Conservation (phyloP, 208 protist species). For the Leishmania major region DNA sequence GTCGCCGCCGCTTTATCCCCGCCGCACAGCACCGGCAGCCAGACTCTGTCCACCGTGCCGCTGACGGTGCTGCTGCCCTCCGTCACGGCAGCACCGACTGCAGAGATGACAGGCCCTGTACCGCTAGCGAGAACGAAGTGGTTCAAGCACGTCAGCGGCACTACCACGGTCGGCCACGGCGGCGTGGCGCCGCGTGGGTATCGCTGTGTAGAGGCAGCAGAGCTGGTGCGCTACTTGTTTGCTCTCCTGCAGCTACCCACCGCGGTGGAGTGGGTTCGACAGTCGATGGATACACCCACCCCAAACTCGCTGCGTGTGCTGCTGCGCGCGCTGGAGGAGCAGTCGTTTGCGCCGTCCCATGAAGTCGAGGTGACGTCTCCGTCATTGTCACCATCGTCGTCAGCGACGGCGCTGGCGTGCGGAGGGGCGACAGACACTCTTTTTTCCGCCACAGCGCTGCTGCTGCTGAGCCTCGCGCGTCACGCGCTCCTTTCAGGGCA, state of each 20-base stretch:
- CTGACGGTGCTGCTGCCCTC: slow-evolving; percentile 27
- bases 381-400: slow-evolving; percentile 7
- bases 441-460: slow-evolving; percentile 32
- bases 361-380: not conserved
- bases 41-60: slow-evolving; percentile 1
- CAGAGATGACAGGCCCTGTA: not conserved
- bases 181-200: not conserved
- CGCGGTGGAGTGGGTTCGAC: slow-evolving; percentile 24
- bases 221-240: slow-evolving; percentile 31
- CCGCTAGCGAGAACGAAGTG: not conserved
- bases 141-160: not conserved
- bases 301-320: slow-evolving; percentile 32
- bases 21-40: not conserved
- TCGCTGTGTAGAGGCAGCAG: slow-evolving; percentile 27
- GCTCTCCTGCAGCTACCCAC: slow-evolving; percentile 29
- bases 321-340: slow-evolving; percentile 29
- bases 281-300: slow-evolving; percentile 20
- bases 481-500: slow-evolving; percentile 33
- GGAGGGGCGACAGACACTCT: slow-evolving; percentile 26
- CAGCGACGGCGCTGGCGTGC: slow-evolving; percentile 12
- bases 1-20: not conserved
- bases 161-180: not conserved
- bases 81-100: not conserved
- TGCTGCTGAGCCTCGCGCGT: slow-evolving; percentile 33
- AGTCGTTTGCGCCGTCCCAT: slow-evolving; percentile 21